These are phyloP conservation scores for Coelastrella sp. DNA, from an alignment of 139 green algal genomes.

Conservation along the genomic window DNA sequence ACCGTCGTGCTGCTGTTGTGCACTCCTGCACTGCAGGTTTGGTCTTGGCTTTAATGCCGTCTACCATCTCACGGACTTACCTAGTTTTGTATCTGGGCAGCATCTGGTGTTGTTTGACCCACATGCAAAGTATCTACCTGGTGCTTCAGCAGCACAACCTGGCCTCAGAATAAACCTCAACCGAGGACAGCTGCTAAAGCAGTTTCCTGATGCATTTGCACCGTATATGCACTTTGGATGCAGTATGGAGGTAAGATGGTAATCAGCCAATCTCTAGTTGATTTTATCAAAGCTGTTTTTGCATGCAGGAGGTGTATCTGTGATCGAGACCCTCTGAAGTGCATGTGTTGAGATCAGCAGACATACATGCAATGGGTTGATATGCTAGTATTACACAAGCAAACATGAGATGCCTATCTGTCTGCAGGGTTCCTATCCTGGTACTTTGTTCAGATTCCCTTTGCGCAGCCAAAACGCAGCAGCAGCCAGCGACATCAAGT, in stretches of 20 bases:
- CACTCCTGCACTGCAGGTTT: slow-evolving; percentile 22
- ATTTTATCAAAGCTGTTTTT: background rate
- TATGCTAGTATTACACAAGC: too few species aligned
- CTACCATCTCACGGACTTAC: slow-evolving; percentile 88
- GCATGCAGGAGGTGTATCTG: background rate
- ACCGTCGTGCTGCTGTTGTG: background rate
- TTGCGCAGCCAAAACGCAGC: slow-evolving; percentile 63
- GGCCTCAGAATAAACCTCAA: slow-evolving; percentile 79
- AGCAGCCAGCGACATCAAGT: slow-evolving; percentile 79
- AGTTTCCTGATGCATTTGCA: slow-evolving; percentile 83
- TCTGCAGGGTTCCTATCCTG: slow-evolving; percentile 53
- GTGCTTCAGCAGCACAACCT: slow-evolving; percentile 38
- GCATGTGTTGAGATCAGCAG: too few species aligned
- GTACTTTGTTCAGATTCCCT: slow-evolving; percentile 87
- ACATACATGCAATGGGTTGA: too few species aligned
- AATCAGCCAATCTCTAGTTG: too few species aligned
- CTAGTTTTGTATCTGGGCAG: slow-evolving; percentile 78
- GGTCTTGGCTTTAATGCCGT: slow-evolving; percentile 81
- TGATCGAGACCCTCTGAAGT: too few species aligned
- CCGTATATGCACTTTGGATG: slow-evolving; percentile 81
- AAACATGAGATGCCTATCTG: too few species aligned
- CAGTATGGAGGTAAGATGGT: slow-evolving; percentile 54
- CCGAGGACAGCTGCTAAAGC: slow-evolving; percentile 61
- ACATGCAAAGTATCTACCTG: slow-evolving; percentile 74
- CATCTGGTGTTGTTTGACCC: slow-evolving; percentile 87